Evolutionary conservation across 768 basidiomycete species (phyloP).

Genomic region (Leccinum truebloodii): DNA sequence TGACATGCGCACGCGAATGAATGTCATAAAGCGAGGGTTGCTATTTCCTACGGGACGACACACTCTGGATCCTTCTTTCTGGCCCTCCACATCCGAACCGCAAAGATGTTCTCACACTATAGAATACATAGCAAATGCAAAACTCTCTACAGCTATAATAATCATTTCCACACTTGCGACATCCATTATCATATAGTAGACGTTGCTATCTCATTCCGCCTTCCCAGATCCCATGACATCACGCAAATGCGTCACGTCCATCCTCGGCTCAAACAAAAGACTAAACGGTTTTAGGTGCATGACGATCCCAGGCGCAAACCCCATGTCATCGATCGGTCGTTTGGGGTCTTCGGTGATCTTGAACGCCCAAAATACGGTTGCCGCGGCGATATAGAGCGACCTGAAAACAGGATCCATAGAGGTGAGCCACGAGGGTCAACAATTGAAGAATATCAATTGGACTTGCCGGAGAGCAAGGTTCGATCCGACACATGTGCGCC

Average conservation of each 20-base stretch:
- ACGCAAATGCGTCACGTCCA: slow-evolving; percentile 15
- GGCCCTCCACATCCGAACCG: too few species aligned
- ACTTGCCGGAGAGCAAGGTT: slow-evolving; percentile 27
- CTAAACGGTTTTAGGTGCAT: slow-evolving; percentile 63
- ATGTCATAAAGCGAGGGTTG: too few species aligned
- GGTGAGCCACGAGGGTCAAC: neutral
- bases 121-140: too few species aligned
- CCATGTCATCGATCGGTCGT: slow-evolving; percentile 58
- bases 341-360: slow-evolving; percentile 46
- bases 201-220: neutral
- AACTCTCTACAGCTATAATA: too few species aligned
- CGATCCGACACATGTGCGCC: slow-evolving; percentile 32
- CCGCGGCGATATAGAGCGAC: slow-evolving; percentile 64
- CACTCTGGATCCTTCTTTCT: too few species aligned
- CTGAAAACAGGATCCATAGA: slow-evolving; percentile 26
- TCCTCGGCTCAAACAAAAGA: slow-evolving; percentile 53
- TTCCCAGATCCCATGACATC: slow-evolving; percentile 12
- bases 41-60: too few species aligned
- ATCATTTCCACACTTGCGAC: too few species aligned
- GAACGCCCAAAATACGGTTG: slow-evolving; percentile 67
- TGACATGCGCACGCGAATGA: too few species aligned
- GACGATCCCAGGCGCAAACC: slow-evolving; percentile 64
- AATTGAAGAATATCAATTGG: neutral
- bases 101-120: too few species aligned
- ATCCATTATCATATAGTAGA: too few species aligned